These are phyloP conservation scores for Phytophthora pini DNA, from an alignment of 352 stramenopile genomes.

Conservation along the genomic window DNA sequence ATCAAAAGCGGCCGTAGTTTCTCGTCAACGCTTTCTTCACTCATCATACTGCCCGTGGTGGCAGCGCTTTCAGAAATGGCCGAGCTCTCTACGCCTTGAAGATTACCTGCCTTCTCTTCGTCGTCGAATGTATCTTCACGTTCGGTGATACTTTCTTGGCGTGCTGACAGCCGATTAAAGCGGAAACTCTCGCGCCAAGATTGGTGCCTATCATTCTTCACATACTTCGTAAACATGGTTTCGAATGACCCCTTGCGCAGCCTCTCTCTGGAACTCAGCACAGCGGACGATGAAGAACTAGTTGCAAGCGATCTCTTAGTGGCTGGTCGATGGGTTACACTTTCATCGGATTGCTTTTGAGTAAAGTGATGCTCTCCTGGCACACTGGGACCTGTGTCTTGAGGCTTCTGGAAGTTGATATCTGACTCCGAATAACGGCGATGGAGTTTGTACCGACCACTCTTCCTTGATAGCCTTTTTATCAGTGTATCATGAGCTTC, in stretches of 20 bases:
- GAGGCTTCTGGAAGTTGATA: background rate
- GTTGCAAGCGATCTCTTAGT: slow-evolving; percentile 16
- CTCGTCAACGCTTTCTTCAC: slow-evolving; percentile 60
- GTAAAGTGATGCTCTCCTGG: slow-evolving; percentile 4
- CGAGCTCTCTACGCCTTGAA: slow-evolving; percentile 13
- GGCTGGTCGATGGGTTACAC: background rate
- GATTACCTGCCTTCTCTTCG: slow-evolving; percentile 21
- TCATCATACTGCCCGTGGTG: background rate
- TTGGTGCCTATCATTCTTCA: slow-evolving; percentile 23
- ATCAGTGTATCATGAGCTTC: background rate
- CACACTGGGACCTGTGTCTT: background rate
- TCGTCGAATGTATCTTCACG: slow-evolving; percentile 15
- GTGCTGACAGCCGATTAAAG: slow-evolving; percentile 24
- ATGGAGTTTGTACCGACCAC: background rate
- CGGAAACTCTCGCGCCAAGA: slow-evolving; percentile 28
- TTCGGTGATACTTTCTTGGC: slow-evolving; percentile 21
- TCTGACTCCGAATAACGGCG: slow-evolving; percentile 40
- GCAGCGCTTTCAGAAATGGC: slow-evolving; percentile 14
- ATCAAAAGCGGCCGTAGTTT: slow-evolving; percentile 73
- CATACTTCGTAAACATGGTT: slow-evolving; percentile 37
- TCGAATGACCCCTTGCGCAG: slow-evolving; percentile 38
- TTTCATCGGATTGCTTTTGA: slow-evolving; percentile 26
- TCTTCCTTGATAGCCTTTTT: background rate
- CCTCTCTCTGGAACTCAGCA: slow-evolving; percentile 20
- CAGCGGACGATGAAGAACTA: slow-evolving; percentile 22